Percentiles rank a stretch among this genome's conserved stretches.
phyloP scores from a whole-genome alignment of 139 green algal species.

The Protoeuglena noctilucae region DNA sequence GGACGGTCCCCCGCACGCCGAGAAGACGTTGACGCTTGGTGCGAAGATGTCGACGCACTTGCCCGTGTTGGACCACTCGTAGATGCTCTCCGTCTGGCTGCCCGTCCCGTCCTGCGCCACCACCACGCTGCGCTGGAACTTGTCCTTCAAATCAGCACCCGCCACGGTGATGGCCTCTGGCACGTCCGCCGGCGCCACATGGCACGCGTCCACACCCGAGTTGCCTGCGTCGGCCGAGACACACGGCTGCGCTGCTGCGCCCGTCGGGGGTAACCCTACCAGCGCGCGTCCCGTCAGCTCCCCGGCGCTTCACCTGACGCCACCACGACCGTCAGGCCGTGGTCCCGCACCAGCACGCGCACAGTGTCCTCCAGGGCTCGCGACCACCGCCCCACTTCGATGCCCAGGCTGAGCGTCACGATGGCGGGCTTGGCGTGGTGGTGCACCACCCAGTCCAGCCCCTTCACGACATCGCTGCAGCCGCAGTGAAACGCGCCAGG shows the following conservation, averaged over 20 bases:
- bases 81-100: constrained; percentile 11
- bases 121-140: constrained; percentile 16
- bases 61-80: constrained; percentile 30
- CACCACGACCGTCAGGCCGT: constrained; percentile 33
- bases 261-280: no score
- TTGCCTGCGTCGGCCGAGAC: no score
- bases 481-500: neutral
- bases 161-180: constrained; percentile 35
- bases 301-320: constrained; percentile 30
- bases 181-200: constrained; percentile 20
- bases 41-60: constrained; percentile 42
- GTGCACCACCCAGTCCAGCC: constrained; percentile 54
- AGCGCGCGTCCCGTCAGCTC: no score
- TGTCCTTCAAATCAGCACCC: constrained; percentile 20
- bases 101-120: neutral
- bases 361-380: constrained; percentile 21
- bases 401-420: constrained; percentile 47
- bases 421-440: constrained; percentile 37
- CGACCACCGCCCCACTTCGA: constrained; percentile 28
- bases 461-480: constrained; percentile 10
- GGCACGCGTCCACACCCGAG: constrained; percentile 18
- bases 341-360: constrained; percentile 9
- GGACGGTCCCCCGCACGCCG: constrained; percentile 33
- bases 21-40: constrained; percentile 46
- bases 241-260: no score